Percentiles rank a stretch among this genome's conserved stretches.
These are phyloP conservation scores for Colletotrichum spaethianum DNA, from an alignment of 2,329 filamentous ascomycete species.

Conservation along the genomic window DNA sequence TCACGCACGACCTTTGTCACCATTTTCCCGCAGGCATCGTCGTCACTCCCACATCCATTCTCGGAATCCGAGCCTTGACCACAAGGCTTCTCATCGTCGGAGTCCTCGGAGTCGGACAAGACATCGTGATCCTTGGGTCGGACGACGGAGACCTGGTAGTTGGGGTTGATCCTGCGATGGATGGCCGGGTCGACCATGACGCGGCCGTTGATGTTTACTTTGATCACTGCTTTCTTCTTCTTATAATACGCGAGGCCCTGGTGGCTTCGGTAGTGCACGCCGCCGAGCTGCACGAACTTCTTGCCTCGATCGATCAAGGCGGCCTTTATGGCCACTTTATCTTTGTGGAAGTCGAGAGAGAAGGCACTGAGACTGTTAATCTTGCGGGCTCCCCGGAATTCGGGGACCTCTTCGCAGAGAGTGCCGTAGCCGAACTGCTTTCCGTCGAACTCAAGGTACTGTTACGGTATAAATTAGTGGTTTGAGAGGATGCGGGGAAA, in stretches of 20 bases:
- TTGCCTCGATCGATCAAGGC: conserved; percentile 85
- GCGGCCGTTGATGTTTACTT: conserved; percentile 88
- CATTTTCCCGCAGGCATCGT: conserved; percentile 56
- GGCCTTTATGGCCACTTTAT: conserved; percentile 74
- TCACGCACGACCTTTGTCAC: conserved; percentile 68
- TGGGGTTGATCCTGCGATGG: conserved; percentile 87
- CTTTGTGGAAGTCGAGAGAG: conserved; percentile 84
- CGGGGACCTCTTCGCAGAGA: conserved; percentile 77
- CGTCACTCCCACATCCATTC: conserved; percentile 55
- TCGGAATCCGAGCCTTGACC: conserved; percentile 57
- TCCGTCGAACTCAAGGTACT: conserved; percentile 90
- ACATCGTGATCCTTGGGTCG: conserved; percentile 79
- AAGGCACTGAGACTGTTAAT: conserved; percentile 85
- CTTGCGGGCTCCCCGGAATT: conserved; percentile 86
- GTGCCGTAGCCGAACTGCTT: conserved; percentile 85
- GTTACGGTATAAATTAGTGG: conserved; percentile 28
- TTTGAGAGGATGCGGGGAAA: not conserved
- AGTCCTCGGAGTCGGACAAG: conserved; percentile 64
- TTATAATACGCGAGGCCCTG: conserved; percentile 90
- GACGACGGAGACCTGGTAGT: conserved; percentile 83
- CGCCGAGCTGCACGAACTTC: conserved; percentile 85
- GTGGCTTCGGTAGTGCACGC: conserved; percentile 86
- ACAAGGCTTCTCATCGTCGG: conserved; percentile 59
- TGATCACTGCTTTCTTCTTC: conserved; percentile 80
- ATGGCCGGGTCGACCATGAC: conserved; percentile 90